phyloP scores from a whole-genome alignment of 2,329 filamentous ascomycete species.

The Microascus cirrosus region DNA sequence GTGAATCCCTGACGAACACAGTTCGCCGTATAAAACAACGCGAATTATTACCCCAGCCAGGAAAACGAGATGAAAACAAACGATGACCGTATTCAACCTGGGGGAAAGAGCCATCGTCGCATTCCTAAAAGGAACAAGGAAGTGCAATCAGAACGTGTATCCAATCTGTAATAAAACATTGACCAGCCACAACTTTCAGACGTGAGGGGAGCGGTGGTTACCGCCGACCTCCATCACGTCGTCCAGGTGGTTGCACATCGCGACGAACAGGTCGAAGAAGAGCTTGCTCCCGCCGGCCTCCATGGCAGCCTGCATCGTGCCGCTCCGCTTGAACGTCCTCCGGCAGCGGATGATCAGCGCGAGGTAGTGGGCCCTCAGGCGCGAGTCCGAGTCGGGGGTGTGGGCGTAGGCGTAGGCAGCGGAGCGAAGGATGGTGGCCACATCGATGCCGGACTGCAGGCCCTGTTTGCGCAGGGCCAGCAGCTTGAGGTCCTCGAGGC shows the following conservation, averaged over 20 bases:
- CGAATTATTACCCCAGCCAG: neutral
- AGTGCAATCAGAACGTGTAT: neutral
- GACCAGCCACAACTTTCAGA: neutral
- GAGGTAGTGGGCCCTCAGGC: constrained; percentile 80
- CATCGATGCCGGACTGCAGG: constrained; percentile 73
- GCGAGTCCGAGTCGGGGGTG: constrained; percentile 84
- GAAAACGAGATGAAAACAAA: neutral
- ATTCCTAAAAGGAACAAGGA: neutral
- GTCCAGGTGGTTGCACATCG: constrained; percentile 82
- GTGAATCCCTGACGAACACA: neutral
- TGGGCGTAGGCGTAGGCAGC: constrained; percentile 85
- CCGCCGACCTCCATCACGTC: constrained; percentile 32
- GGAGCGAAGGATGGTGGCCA: constrained; percentile 72
- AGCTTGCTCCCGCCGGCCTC: constrained; percentile 68
- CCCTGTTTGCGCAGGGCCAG: constrained; percentile 82
- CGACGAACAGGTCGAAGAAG: constrained; percentile 91
- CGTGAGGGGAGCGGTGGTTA: neutral
- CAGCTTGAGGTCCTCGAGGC: constrained; percentile 73
- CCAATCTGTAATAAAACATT: neutral
- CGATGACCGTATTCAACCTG: neutral
- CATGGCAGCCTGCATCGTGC: constrained; percentile 95
- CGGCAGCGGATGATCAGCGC: constrained; percentile 84
- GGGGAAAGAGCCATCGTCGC: neutral
- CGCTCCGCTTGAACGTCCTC: constrained; percentile 82
- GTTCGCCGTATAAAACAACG: neutral